phyloP scores from a whole-genome alignment of 2,329 filamentous ascomycete species.

The Talaromyces sp. region DNA sequence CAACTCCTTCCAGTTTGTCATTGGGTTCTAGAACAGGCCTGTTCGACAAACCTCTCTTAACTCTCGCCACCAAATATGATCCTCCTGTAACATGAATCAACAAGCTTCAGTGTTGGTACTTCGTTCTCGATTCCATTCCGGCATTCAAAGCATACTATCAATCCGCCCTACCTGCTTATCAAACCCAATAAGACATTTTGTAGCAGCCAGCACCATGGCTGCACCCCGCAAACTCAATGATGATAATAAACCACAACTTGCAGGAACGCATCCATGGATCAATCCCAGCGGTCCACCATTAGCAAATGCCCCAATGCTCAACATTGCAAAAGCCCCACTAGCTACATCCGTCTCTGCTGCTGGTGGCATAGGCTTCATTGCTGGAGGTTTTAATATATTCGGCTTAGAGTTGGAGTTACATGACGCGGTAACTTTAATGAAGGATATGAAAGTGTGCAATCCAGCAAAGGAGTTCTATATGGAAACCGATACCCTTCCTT shows the following conservation, averaged over 20 bases:
- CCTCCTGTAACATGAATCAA: too few species aligned
- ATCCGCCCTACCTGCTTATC: too few species aligned
- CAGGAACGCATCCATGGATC: neutral
- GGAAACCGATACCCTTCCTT: conserved; percentile 32
- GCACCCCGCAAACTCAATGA: neutral
- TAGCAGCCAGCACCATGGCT: too few species aligned
- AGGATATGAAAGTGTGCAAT: neutral
- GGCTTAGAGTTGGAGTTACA: neutral
- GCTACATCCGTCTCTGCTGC: conserved; percentile 63
- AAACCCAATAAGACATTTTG: too few species aligned
- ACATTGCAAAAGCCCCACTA: conserved; percentile 59
- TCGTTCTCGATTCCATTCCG: too few species aligned
- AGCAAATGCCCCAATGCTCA: conserved; percentile 65
- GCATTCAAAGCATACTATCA: too few species aligned
- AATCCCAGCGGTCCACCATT: neutral
- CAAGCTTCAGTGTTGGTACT: too few species aligned
- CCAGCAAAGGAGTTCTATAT: conserved; percentile 3
- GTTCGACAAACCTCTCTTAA: too few species aligned
- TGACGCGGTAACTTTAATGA: neutral
- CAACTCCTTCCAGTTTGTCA: neutral
- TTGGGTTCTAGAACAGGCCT: too few species aligned
- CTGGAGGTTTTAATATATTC: conserved; percentile 55
- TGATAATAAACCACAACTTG: neutral
- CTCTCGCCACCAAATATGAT: too few species aligned
- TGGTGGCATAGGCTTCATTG: conserved; percentile 59